Conservation (phyloP, 495 filamentous ascomycete species). For the Apiosordaria backusii region DNA sequence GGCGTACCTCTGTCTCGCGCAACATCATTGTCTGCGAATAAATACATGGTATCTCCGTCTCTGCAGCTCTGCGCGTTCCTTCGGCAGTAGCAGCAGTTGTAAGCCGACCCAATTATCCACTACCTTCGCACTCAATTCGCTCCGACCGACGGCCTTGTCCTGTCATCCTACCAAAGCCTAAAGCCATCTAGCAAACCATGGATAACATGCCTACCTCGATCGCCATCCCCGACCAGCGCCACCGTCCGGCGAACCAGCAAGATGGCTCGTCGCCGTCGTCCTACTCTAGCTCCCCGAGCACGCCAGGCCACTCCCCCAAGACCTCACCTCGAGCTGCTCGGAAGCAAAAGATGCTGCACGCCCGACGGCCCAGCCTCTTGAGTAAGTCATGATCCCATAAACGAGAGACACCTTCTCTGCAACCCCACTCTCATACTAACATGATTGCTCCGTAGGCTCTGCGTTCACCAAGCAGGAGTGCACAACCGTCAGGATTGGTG, state of each 20-base stretch:
- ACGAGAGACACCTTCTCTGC: too few species aligned
- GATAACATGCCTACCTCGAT: slow-evolving; percentile 51
- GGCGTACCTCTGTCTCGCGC: not conserved
- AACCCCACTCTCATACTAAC: slow-evolving; percentile 15
- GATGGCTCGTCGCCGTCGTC: slow-evolving; percentile 49
- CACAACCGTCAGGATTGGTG: slow-evolving; percentile 65
- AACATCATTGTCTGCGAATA: slow-evolving; percentile 6
- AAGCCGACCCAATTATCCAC: not conserved
- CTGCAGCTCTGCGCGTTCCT: slow-evolving; percentile 25
- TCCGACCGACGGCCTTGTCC: not conserved
- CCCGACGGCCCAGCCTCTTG: slow-evolving; percentile 51
- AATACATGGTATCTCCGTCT: slow-evolving; percentile 27
- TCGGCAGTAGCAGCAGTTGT: slow-evolving; percentile 22
- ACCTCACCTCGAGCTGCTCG: slow-evolving; percentile 35
- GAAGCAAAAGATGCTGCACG: slow-evolving; percentile 45
- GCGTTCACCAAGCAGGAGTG: slow-evolving; percentile 62
- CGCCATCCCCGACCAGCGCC: slow-evolving; percentile 44
- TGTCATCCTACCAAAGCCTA: not conserved
- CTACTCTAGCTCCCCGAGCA: slow-evolving; percentile 51
- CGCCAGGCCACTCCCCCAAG: slow-evolving; percentile 36
- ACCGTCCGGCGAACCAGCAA: slow-evolving; percentile 37
- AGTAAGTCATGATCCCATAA: slow-evolving; percentile 37
- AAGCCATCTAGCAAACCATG: slow-evolving; percentile 8
- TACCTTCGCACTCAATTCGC: not conserved
- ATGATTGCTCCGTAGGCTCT: slow-evolving; percentile 44